Evolutionary conservation across 345 rosid species (phyloP), one percentile per base, ranked within the genome.

Genomic region (Salix brachista): DNA sequence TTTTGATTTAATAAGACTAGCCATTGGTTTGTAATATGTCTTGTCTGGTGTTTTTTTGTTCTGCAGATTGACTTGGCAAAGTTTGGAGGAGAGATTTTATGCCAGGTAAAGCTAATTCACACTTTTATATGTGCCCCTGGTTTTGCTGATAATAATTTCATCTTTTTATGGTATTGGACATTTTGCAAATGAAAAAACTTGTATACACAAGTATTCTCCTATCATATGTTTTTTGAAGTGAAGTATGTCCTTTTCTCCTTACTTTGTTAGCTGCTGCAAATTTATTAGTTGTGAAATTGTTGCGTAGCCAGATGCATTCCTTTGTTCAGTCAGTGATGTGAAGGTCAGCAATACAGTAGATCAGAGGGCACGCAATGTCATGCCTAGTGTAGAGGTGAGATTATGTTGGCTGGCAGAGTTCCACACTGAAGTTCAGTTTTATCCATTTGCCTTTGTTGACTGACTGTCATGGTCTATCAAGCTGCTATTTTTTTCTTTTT

Each of bases 241-340:
- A 6, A 67, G 54, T 67, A 68, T 37, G 14, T 72, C 61, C 61
- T 10, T 10, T 13, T 42, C 67, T 41, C 39, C 32, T n/a, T 75
- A 2, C 65, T 21, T 46, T 66, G 48, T 75, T 2, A 30, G 52
- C 56, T 70, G 72, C 56, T 19, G 73, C 73, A 78, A 67, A 65
- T 74, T 80, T 72, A 68, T 82, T 83, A 75, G 78, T 73, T 64
- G 60, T 79, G 56, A 65, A 64, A 67, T 74, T 88, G 77, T 70
- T 85, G 76, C 91, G 86, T 88, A 96, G 99, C 96, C 97, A 88
- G 99, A 96, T 91, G 94, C 98, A 78, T 96, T 96, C 80, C 93
- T 96, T 71, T 96, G 97, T 84, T 96, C 98, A 12, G 75, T 96
- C 78, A 88, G 88, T 83, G 97, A 94, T 83, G 99, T 96, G 73